Evolutionary conservation across 305 asterid species (phyloP), one percentile per base, ranked within the genome.

Genomic region (Fraxinus greggii): DNA sequence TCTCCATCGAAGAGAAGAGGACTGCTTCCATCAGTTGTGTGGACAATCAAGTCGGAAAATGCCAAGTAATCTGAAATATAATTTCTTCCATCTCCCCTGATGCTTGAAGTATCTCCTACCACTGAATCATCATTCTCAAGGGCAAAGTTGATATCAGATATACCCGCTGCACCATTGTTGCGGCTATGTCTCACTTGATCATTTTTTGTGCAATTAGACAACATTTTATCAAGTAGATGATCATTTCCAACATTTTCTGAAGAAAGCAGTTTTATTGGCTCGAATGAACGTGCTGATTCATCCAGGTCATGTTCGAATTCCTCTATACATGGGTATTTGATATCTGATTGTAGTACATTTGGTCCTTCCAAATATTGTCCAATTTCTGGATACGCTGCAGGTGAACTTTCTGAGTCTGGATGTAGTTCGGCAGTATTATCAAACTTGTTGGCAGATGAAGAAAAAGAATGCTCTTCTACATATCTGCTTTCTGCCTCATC

Each of bases 401-500:
- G 83, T 48, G 88, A 85, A 78, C 79, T 84, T 85, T 91, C 92
- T 70, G 31, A 31, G 36, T 88, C 88, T 28, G 88, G 85, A 82
- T 88, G 79, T 74, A 80, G 79, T 40, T 76, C 85, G 65, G 79
- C 86, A 59, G 84, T 78, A 83, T 79, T 72, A 36, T 88, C 91
- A 73, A 76, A 81, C 82, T 88, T 86, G 81, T 81, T 73, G 48
- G 78, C 75, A 70, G 88, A 82, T 28, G 90, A 82, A 72, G 76
- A 51, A 80, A 85, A 82, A 26, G 88, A 80, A 75, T 86, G 89
- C 72, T 85, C 88, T 76, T 94, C 96, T 90, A 85, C 85, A 73
- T 90, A 93, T 83, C 93, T 88, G 85, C 98, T 95, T 86, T 95
- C 97, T 42, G 92, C 98, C 88, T 94, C 98, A 29, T 93, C 97